Evolutionary conservation across 139 green algal genomes (phyloP).

Genomic region (Tetraselmis chui): DNA sequence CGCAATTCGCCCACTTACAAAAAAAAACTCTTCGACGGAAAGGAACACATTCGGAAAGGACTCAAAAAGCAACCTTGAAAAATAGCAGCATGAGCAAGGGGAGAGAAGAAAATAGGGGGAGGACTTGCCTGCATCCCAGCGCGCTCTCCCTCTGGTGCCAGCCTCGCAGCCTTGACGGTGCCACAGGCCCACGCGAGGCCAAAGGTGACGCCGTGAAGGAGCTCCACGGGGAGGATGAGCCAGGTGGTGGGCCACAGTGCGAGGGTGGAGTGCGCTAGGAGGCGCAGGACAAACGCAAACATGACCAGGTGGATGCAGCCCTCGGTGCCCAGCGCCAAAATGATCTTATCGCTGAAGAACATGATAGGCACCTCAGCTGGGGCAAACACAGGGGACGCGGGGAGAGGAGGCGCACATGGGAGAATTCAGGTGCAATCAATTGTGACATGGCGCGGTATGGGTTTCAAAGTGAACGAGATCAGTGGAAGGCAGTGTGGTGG

Average conservation of each 20-base stretch:
- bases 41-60: no score
- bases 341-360: background rate
- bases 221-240: slow-evolving; percentile 31
- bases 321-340: slow-evolving; percentile 10
- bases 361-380: background rate
- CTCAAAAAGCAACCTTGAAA: no score
- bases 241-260: slow-evolving; percentile 16
- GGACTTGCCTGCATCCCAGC: background rate
- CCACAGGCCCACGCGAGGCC: slow-evolving; percentile 25
- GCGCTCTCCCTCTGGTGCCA: background rate
- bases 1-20: no score
- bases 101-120: background rate
- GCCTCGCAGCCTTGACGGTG: background rate
- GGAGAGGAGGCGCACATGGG: no score
- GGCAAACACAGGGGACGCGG: no score
- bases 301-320: slow-evolving; percentile 30
- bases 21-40: no score
- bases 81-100: no score
- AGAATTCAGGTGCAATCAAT: no score
- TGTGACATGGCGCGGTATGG: no score
- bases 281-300: slow-evolving; percentile 27
- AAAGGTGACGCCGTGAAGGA: slow-evolving; percentile 44
- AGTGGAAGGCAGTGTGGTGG: no score
- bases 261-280: slow-evolving; percentile 23
- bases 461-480: no score